phyloP scores from a whole-genome alignment of 1,284 basidiomycete genomes.

The Cryptococcus hybrid region DNA sequence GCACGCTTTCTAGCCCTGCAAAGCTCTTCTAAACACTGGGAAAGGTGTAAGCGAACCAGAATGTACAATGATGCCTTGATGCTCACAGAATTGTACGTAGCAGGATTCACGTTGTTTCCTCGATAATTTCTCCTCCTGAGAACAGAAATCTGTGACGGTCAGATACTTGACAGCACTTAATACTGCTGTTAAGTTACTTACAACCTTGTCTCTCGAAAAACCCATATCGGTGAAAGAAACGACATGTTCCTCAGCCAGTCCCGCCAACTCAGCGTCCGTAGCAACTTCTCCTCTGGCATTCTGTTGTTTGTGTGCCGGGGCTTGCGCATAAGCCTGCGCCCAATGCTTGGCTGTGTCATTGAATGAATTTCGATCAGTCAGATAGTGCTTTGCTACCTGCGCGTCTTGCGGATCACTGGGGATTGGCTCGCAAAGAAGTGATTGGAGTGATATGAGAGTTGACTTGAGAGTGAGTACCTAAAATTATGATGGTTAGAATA shows the following conservation, averaged over 20 bases:
- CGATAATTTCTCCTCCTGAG: slow-evolving; percentile 89
- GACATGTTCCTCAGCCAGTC: slow-evolving; percentile 53
- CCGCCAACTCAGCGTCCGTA: slow-evolving; percentile 50
- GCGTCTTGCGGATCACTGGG: slow-evolving; percentile 98
- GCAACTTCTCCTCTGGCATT: slow-evolving; percentile 20
- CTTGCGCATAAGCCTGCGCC: slow-evolving; percentile 85
- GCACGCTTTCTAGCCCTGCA: slow-evolving; percentile 24
- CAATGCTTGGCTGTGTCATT: slow-evolving; percentile 92
- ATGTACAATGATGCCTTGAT: slow-evolving; percentile 15
- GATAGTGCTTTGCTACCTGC: slow-evolving; percentile 95
- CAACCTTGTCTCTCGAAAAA: slow-evolving; percentile 49
- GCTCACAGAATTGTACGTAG: slow-evolving; percentile 46
- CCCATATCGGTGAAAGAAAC: slow-evolving; percentile 54
- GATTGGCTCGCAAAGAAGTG: slow-evolving; percentile 91
- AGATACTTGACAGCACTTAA: background rate
- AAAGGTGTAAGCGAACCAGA: background rate
- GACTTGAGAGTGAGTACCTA: slow-evolving; percentile 90
- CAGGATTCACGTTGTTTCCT: slow-evolving; percentile 51
- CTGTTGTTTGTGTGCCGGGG: slow-evolving; percentile 51
- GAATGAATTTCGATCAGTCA: slow-evolving; percentile 80
- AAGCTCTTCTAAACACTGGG: slow-evolving; percentile 46
- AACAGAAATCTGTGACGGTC: slow-evolving; percentile 66
- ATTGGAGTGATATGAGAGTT: slow-evolving; percentile 93
- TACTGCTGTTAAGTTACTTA: slow-evolving; percentile 19
- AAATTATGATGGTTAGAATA: no score